A percentile compares a stretch with the other conserved stretches of the same genome.
These are phyloP conservation scores for Dimocarpus longan DNA, from an alignment of 345 rosid genomes.

Conservation along the genomic window DNA sequence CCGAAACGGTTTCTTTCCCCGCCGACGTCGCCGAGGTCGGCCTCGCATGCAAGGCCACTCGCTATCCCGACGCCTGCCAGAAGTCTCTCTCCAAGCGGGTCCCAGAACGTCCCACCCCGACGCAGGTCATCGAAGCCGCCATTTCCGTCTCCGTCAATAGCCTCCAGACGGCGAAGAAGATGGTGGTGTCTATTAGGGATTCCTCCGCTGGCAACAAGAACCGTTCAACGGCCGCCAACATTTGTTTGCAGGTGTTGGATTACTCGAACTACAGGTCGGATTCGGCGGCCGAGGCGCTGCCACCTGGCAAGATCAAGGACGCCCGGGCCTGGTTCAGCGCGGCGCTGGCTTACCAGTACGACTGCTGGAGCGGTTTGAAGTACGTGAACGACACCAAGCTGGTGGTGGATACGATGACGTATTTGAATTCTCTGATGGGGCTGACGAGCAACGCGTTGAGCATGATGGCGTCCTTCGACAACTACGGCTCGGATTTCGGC, in stretches of 20 bases:
- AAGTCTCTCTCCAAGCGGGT: conserved; percentile 39
- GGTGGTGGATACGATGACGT: conserved; percentile 61
- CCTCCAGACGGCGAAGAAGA: conserved; percentile 57
- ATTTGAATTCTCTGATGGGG: conserved; percentile 44
- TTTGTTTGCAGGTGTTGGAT: conserved; percentile 56
- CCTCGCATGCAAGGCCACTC: conserved; percentile 68
- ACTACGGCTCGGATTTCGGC: conserved; percentile 43
- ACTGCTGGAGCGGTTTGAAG: conserved; percentile 68
- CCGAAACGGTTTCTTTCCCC: conserved; percentile 12
- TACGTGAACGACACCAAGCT: conserved; percentile 64
- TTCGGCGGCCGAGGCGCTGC: conserved; percentile 42
- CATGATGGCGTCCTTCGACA: conserved; percentile 66
- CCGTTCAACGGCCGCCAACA: conserved; percentile 61
- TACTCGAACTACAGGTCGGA: conserved; percentile 55
- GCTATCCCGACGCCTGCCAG: conserved; percentile 52
- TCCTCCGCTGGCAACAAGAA: conserved; percentile 55
- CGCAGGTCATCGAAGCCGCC: conserved; percentile 68
- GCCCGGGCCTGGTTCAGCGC: conserved; percentile 86
- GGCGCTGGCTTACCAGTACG: conserved; percentile 72
- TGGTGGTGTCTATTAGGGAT: conserved; percentile 57
- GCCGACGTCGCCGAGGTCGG: conserved; percentile 34
- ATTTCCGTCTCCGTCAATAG: conserved; percentile 52
- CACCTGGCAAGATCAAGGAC: conserved; percentile 58
- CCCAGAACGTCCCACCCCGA: conserved; percentile 50
- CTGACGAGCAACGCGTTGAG: conserved; percentile 72